These are phyloP conservation scores for Penicillium sp. DNA, from an alignment of 2,329 filamentous ascomycete genomes.

Conservation along the genomic window DNA sequence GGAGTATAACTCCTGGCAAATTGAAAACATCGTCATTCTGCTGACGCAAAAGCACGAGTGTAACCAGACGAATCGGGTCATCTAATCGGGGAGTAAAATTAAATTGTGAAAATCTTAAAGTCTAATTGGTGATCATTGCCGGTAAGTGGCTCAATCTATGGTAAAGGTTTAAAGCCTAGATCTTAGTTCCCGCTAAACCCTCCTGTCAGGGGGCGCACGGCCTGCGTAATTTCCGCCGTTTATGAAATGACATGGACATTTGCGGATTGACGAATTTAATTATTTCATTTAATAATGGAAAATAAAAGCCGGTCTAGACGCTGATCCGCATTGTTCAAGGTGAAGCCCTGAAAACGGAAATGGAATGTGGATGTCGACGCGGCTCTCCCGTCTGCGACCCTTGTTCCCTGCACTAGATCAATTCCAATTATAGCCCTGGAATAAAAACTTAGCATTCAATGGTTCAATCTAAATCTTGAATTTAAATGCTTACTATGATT, in stretches of 20 bases:
- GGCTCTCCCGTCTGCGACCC: neutral
- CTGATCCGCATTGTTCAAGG: constrained; percentile 5
- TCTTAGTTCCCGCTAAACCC: constrained; percentile 4
- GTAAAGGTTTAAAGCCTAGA: constrained; percentile 9
- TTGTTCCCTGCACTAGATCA: neutral
- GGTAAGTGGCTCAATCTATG: constrained; percentile 7
- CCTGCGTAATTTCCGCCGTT: constrained; percentile 6
- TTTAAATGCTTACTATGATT: neutral
- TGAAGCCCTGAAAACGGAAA: constrained; percentile 21
- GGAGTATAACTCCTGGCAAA: constrained; percentile 3
- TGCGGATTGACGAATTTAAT: neutral
- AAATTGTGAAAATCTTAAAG: constrained; percentile 2
- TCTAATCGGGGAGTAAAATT: neutral
- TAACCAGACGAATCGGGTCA: constrained; percentile 19
- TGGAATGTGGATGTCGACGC: neutral
- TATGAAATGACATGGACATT: constrained; percentile 3
- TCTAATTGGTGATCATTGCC: constrained; percentile 10
- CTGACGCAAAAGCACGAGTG: constrained; percentile 16
- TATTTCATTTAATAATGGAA: neutral
- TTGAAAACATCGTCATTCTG: constrained; percentile 19
- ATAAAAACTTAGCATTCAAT: no score
- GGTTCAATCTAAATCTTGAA: neutral
- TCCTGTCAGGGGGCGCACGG: neutral
- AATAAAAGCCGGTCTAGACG: constrained; percentile 8
- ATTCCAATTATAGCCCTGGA: neutral